phyloP scores from a whole-genome alignment of 345 rosid genomes.

The Triadica sebifera region DNA sequence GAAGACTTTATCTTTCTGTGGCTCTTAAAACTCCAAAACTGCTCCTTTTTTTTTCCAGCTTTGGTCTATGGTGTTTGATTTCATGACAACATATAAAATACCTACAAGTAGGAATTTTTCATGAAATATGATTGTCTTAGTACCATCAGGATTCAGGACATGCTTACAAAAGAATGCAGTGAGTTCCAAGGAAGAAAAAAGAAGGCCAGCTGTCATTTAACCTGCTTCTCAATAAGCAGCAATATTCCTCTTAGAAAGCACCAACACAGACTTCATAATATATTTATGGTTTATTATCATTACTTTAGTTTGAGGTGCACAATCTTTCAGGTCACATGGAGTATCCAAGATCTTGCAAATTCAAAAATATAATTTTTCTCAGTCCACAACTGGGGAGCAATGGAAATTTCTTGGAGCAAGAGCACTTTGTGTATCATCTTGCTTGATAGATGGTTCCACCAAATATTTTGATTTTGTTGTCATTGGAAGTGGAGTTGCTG shows the following conservation, averaged over 20 bases:
- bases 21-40: not conserved
- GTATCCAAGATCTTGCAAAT: slow-evolving; percentile 45
- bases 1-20: not conserved
- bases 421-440: slow-evolving; percentile 30
- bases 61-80: not conserved
- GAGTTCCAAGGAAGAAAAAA: too few species aligned
- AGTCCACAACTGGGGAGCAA: slow-evolving; percentile 21
- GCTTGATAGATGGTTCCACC: slow-evolving; percentile 48
- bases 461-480: slow-evolving; percentile 83
- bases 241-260: too few species aligned
- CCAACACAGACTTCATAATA: not conserved
- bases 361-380: slow-evolving; percentile 39
- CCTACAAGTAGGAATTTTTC: not conserved
- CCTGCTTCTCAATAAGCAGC: too few species aligned
- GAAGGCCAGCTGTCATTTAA: too few species aligned
- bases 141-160: too few species aligned
- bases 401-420: slow-evolving; percentile 36
- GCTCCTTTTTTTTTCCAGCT: not conserved
- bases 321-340: slow-evolving; percentile 52
- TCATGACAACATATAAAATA: too few species aligned
- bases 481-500: slow-evolving; percentile 97
- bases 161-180: too few species aligned
- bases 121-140: too few species aligned
- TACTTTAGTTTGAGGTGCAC: not conserved
- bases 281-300: slow-evolving; percentile 3